Conservation (phyloP, 1,284 basidiomycete genomes). For the Golubevia pallescens region DNA sequence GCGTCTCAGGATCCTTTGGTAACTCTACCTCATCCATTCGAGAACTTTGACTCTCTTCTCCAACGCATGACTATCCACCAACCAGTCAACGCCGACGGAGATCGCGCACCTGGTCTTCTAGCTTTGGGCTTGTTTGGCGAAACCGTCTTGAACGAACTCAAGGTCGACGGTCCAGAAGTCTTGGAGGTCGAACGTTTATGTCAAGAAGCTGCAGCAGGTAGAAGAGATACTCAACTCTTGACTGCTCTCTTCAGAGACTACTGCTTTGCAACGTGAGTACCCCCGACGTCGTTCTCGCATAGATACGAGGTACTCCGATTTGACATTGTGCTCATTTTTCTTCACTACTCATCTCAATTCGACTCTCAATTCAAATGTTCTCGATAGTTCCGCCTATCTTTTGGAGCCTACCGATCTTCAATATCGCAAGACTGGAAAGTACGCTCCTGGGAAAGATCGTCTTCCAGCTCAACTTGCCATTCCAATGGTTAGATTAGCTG, state of each 20-base stretch:
- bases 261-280: slow-evolving; percentile 32
- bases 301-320: no score
- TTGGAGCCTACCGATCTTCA: slow-evolving; percentile 39
- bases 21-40: slow-evolving; percentile 24
- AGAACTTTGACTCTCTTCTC: slow-evolving; percentile 25
- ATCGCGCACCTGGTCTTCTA: slow-evolving; percentile 32
- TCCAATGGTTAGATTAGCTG: slow-evolving; percentile 38
- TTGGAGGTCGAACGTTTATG: slow-evolving; percentile 25
- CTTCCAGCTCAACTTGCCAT: slow-evolving; percentile 38
- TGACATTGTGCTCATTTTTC: no score
- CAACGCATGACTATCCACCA: slow-evolving; percentile 51
- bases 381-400: slow-evolving; percentile 28
- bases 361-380: no score
- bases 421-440: slow-evolving; percentile 33
- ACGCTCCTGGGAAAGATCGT: slow-evolving; percentile 27
- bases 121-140: slow-evolving; percentile 38
- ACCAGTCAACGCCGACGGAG: slow-evolving; percentile 24
- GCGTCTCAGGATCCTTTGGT: slow-evolving; percentile 25
- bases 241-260: slow-evolving; percentile 46
- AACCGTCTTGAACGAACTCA: slow-evolving; percentile 34
- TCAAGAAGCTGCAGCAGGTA: slow-evolving; percentile 5
- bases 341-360: no score
- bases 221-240: slow-evolving; percentile 21
- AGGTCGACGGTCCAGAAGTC: slow-evolving; percentile 19
- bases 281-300: no score